Evolutionary conservation across 1,139 yeast genomes (phyloP), one percentile per base, ranked within the genome.

Genomic region (Magnusiomyces suaveolens): DNA sequence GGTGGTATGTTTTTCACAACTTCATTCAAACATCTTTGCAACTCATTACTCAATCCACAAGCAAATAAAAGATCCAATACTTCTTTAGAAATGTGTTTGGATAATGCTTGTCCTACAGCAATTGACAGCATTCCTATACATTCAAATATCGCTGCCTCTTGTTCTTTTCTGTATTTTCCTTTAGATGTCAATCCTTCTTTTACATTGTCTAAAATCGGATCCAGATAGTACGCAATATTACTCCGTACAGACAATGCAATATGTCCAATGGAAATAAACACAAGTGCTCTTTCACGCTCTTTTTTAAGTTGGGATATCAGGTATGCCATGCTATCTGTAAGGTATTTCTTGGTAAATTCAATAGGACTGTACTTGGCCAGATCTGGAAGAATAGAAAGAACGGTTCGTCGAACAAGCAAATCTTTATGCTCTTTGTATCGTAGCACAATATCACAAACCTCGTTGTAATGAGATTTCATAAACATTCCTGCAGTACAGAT

Each of bases 91-190:
- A 92, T 73, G 65, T 88, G 92, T 65, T 90, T 90, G 0, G 97
- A 86, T 54, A 92, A 74, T 0, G 96, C 95, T n/a, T 96, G 95
- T 0, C 97, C 97, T 14, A 90, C 89, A 0, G 97, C 95, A 25
- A 79, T 78, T 0, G 96, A 90, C 51, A 92, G 73, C 70, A 87
- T 86, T 0, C 95, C 88, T 52, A 92, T 78, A 66, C 97, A 92
- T 62, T 86, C 89, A 63, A 90, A 92, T 24, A 92, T 82, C 0
- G 96, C 90, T 0, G 89, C 85, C 61, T 88, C 96, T 47, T 87
- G 83, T 52, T 85, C 92, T 63, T 81, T 84, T 60, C 85, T 76
- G 39, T 75, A 73, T 52, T 82, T 55, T 60, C 80, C 81, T 66
- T 84, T 88, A 0, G 88, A 75, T 18, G 83, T 78, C 49, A 92